Conservation (phyloP, 345 rosid genomes). For the Lepidium sativum region DNA sequence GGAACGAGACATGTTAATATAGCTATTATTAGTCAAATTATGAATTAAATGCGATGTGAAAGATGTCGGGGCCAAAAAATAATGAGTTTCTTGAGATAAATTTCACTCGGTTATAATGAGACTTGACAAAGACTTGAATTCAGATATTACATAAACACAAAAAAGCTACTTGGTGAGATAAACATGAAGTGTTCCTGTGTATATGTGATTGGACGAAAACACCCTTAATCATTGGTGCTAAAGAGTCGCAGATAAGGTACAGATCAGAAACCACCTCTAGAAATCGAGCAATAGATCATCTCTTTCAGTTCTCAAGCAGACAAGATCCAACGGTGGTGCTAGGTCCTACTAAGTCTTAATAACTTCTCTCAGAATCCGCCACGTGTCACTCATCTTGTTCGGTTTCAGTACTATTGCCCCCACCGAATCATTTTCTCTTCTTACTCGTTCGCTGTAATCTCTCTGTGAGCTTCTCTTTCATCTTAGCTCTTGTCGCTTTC, state of each 20-base stretch:
- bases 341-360: conserved; percentile 4
- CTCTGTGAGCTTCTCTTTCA: neutral
- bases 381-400: conserved; percentile 14
- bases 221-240: conserved; percentile 28
- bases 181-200: neutral
- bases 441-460: neutral
- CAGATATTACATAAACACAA: neutral
- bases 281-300: conserved; percentile 26
- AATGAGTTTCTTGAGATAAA: neutral
- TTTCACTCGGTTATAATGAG: neutral
- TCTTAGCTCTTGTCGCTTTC: conserved; percentile 22
- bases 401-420: conserved; percentile 16
- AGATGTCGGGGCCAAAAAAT: neutral
- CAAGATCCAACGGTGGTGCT: neutral
- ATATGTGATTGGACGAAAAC: conserved; percentile 15
- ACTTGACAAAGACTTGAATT: neutral
- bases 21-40: neutral
- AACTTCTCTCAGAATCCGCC: neutral
- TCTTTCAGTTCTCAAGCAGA: conserved; percentile 3
- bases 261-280: conserved; percentile 28
- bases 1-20: no score
- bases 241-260: conserved; percentile 23
- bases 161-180: neutral
- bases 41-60: conserved; percentile 6
- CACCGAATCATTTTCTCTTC: conserved; percentile 22